Evolutionary conservation across 768 basidiomycete species (phyloP).

Genomic region (Cystofilobasidium capitatum): DNA sequence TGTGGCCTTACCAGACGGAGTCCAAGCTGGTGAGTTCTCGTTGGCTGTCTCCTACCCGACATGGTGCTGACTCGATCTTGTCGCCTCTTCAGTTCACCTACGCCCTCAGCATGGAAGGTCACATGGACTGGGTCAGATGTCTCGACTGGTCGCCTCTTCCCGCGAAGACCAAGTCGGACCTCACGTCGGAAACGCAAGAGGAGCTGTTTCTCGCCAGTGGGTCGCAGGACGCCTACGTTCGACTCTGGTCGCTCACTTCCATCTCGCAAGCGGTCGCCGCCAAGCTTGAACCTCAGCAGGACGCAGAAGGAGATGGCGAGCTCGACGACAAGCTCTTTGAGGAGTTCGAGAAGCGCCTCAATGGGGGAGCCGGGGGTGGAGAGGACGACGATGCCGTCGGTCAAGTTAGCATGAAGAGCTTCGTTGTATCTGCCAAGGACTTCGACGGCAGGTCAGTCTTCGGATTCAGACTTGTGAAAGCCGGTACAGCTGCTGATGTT

Average conservation of each 20-base stretch:
- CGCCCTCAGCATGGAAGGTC: conserved; percentile 49
- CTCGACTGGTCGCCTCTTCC: conserved; percentile 53
- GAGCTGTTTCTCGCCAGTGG: conserved; percentile 75
- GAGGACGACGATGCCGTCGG: conserved; percentile 40
- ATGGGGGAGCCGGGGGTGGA: not conserved
- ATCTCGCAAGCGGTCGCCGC: conserved; percentile 33
- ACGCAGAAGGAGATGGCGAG: conserved; percentile 29
- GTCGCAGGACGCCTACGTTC: conserved; percentile 87
- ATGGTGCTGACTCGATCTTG: conserved; percentile 9
- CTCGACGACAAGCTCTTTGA: conserved; percentile 70
- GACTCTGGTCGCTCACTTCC: conserved; percentile 74
- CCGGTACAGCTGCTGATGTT: not conserved
- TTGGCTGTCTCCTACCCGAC: not conserved
- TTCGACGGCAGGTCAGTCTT: conserved; percentile 17
- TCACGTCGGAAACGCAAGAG: conserved; percentile 38
- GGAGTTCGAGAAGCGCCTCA: conserved; percentile 71
- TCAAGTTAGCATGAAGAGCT: conserved; percentile 81
- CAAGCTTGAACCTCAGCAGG: conserved; percentile 27
- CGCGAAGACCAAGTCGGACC: not conserved
- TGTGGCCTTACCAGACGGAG: conserved; percentile 62
- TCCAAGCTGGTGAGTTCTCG: conserved; percentile 20
- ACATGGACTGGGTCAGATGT: conserved; percentile 90
- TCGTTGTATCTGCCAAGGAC: conserved; percentile 58
- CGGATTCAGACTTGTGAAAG: not conserved
- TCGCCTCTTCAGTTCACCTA: conserved; percentile 44